Percentiles rank a stretch among this genome's conserved stretches.
Evolutionary conservation across 1,139 yeast genomes (phyloP).

Genomic region (Lodderomyces theae): DNA sequence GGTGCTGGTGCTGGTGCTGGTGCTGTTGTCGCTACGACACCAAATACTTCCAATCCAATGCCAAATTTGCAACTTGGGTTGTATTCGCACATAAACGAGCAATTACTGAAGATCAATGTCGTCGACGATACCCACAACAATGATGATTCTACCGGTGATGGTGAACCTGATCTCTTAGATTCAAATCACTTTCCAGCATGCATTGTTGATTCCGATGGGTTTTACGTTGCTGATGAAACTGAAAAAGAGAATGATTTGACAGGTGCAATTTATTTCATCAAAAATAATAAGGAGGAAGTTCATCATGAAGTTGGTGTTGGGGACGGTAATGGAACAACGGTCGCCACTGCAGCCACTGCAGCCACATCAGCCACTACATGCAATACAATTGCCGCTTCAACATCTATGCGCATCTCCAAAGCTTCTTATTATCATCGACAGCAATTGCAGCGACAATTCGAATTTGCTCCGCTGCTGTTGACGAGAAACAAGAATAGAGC

Average conservation of each 20-base stretch:
- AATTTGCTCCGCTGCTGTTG: conserved; percentile 2
- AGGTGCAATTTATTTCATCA: conserved; percentile 14
- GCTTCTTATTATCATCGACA: background rate
- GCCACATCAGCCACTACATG: too few relatives aligned
- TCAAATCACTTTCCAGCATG: background rate
- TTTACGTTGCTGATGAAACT: background rate
- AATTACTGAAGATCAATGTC: conserved; percentile 5
- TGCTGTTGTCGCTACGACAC: background rate
- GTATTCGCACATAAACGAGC: conserved; percentile 2
- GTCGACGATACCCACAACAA: background rate
- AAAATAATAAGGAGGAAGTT: conserved; percentile 7
- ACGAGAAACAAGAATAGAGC: background rate
- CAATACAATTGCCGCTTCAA: too few relatives aligned
- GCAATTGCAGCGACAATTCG: conserved; percentile 1
- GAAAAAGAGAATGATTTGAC: conserved; percentile 9
- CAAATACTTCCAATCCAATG: background rate
- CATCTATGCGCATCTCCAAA: background rate
- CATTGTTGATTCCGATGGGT: background rate
- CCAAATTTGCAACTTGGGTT: background rate
- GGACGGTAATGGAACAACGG: background rate
- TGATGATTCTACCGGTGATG: background rate
- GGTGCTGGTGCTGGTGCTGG: background rate
- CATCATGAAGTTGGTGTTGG: background rate
- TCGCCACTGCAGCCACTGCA: too few relatives aligned
- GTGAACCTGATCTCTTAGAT: background rate